Percentiles rank a stretch among this genome's conserved stretches.
These are phyloP conservation scores for Rhizopus stolonifer DNA, from an alignment of 371 early-diverging fungal genomes.

Conservation along the genomic window DNA sequence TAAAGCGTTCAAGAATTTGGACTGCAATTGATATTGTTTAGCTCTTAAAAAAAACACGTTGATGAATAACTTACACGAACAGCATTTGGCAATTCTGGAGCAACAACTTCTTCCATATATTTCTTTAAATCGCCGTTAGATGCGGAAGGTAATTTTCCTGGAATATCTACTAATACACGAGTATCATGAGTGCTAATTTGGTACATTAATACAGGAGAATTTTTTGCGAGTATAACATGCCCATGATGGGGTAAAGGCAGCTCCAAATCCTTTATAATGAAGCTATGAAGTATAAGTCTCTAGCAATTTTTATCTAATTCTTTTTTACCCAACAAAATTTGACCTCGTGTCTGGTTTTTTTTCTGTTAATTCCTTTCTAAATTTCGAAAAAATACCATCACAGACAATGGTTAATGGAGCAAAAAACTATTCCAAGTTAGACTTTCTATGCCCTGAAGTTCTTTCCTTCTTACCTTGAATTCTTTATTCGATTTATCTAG, in stretches of 20 bases:
- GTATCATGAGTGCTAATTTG: conserved; percentile 89
- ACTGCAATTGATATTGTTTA: too few species aligned
- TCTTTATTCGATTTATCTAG: too few species aligned
- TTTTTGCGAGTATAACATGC: conserved; percentile 83
- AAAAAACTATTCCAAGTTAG: conserved; percentile 36
- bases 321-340: conserved; percentile 87
- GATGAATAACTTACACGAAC: too few species aligned
- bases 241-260: conserved; percentile 88
- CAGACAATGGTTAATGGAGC: conserved; percentile 83
- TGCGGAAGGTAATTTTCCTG: conserved; percentile 74
- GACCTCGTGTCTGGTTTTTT: conserved; percentile 59
- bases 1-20: conserved; percentile 72
- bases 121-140: conserved; percentile 66
- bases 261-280: conserved; percentile 63
- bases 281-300: too few species aligned
- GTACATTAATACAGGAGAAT: conserved; percentile 91
- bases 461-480: too few species aligned
- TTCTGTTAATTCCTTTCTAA: conserved; percentile 72
- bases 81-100: conserved; percentile 74
- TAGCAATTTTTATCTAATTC: too few species aligned
- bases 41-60: too few species aligned
- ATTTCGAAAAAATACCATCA: conserved; percentile 94
- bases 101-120: conserved; percentile 62
- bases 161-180: conserved; percentile 90
- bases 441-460: too few species aligned